Evolutionary conservation across 2,329 filamentous ascomycete species (phyloP), one percentile per base, ranked within the genome.

Genomic region (Lecanicillium sp.): DNA sequence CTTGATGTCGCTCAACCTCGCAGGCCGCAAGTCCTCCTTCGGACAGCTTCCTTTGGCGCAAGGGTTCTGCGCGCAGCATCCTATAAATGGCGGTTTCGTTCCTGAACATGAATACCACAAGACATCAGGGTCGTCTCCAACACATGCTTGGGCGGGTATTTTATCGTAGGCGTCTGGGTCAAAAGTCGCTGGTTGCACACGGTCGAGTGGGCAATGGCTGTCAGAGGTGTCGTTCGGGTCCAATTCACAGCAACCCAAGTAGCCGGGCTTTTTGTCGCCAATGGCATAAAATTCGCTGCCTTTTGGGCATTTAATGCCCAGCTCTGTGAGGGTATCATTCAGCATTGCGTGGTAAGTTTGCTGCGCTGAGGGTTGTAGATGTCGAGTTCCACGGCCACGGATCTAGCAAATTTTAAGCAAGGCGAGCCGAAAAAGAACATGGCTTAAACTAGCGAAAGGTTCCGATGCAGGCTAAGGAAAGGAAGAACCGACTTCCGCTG

Each of bases 231-330:
- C 42, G 47, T 57, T 62, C 3, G 64, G 62, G 37, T 67, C 46
- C 25, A 49, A 48, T 27, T 50, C 49, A 48, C 65, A 68, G 45
- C 65, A 68, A 11, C 65, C 65, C 29, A 68, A 39, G 46, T 66
- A 68, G 20, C 56, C 55, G 3, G 46, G 45, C 4, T 42, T 44
- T 22, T 53, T 54, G 2, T 50, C 47, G 4, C 43, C 31, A 45
- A 64, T 65, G 40, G 64, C 49, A 51, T 65, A 65, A 27, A 65
- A 65, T 5, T 40, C 27, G 17, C 59, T 56, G 4, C 50, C 52
- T 2, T 36, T 40, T 1, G 55, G 56, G 30, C 64, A 67, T 5
- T 41, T 42, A 0, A 62, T 44, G 12, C 52, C 59, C 2, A 61
- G 22, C 11, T 25, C 22, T 25, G 6, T 11, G 11, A 25, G 7